These are phyloP conservation scores for Lentinus tigrinus DNA, from an alignment of 768 basidiomycete genomes.

Conservation along the genomic window DNA sequence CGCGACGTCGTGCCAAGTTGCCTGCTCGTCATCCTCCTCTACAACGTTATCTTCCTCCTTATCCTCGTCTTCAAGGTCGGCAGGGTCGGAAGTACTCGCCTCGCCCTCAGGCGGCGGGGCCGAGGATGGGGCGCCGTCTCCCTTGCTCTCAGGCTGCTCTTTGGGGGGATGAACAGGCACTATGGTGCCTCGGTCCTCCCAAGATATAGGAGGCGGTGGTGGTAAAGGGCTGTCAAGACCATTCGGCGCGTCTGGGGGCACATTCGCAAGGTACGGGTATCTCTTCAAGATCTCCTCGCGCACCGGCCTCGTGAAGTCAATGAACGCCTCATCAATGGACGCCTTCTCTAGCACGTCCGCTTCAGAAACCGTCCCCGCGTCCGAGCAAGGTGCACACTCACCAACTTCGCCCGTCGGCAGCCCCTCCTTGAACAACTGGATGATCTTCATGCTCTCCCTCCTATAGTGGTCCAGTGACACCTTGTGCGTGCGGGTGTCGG, in stretches of 20 bases:
- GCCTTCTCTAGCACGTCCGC: constrained; percentile 66
- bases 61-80: not conserved
- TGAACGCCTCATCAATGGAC: constrained; percentile 95
- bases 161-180: constrained; percentile 50
- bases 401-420: constrained; percentile 82
- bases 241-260: constrained; percentile 65
- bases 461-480: constrained; percentile 93
- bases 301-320: constrained; percentile 86
- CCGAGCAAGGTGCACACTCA: constrained; percentile 30
- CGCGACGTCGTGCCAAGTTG: constrained; percentile 92
- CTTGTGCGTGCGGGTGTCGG: constrained; percentile 91
- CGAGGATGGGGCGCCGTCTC: constrained; percentile 8
- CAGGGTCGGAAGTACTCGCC: not conserved
- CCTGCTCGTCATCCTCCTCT: constrained; percentile 31
- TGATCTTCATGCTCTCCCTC: constrained; percentile 85
- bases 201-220: constrained; percentile 61
- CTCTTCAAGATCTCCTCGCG: constrained; percentile 69
- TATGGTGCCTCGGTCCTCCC: constrained; percentile 59
- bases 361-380: not conserved
- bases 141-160: constrained; percentile 20
- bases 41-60: not conserved
- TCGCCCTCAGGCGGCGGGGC: not conserved
- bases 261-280: constrained; percentile 72
- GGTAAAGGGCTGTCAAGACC: constrained; percentile 81
- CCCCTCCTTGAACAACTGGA: constrained; percentile 76